Evolutionary conservation across 257 asterid genomes (phyloP), one percentile per base, ranked within the genome.

Genomic region (Voacanga thouarsii): DNA sequence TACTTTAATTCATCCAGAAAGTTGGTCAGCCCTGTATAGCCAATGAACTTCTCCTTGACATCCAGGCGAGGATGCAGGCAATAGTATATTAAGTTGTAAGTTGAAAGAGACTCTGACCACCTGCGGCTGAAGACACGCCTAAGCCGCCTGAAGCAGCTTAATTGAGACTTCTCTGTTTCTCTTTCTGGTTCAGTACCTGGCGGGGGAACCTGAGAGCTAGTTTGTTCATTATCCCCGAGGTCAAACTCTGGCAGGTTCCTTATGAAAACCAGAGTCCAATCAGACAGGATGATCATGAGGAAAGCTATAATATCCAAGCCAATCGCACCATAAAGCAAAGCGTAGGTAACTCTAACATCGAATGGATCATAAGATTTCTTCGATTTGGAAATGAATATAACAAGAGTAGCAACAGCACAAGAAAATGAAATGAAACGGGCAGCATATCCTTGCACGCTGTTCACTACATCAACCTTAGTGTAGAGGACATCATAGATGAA

Each of bases 401-500:
- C 84, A 37, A 83, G 84, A 5, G 90, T 77, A 5, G 81, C 43
- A 44, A 39, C 77, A 3, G 81, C 77, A 5, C 80, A 69, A 44
- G 78, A n/a, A 15, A 73, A 75, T 19, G 80, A 80, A 24, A 80
- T 11, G 45, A 73, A 78, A 10, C 92, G 72, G 33, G 51, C 64
- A 0, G 45, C 0, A 65, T 77, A 85, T 2, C 91, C 88, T 0
- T 23, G 57, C 0, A 0, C 6, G 30, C 75, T 78, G 82, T 85
- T 80, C 5, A 83, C 86, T 8, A 85, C 83, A 0, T 68, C 77
- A 3, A 82, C 80, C 84, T 90, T 90, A 5, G 92, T 88, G 50
- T 76, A 88, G 45, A 90, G 83, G 11, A 79, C 88, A 3, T 88
- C 94, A 49, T 88, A 90, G 51, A 90, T 80, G 84, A 90, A 87